Base-by-base conservation (phyloP, 805 yeast species). In the Diddensiella santjacobensis region DNA sequence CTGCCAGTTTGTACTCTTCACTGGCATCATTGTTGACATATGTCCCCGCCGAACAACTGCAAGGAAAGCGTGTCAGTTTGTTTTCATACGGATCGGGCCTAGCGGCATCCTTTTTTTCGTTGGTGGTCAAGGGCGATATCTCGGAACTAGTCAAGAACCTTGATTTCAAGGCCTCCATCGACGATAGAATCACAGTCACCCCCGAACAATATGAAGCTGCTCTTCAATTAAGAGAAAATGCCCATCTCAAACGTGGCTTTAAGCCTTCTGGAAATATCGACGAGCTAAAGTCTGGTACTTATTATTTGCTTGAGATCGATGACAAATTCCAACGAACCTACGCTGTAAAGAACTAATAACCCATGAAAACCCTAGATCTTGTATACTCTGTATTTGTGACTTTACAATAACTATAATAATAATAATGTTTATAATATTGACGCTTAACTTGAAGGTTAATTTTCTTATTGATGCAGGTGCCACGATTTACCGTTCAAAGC, bases 61-160 rank as follows among this genome's bases (percentile, higher is more conserved):
- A 83, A 68, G 79, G 78, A 60, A 87, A 89, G 75, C 81, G 96
- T 69, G 76, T 93, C 63, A 95, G 96, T 60, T 67, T 90, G 61
- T 93, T 90, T 75, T 93, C 99, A 18, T 93, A 93, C 70, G 99
- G 99, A 58, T 91, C 98, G 13, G 99, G 99, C 64, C 79, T 93
- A 54, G 99, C 99, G 40, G 78, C 98, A 15, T 80, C 96, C 35
- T 73, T 93, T 70, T 86, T 80, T 72, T 84, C 96, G 39, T 80
- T 83, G 56, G 78, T 72, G 54, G 87, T 93, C 53, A 78, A 75
- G 55, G 96, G 95, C 50, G 98, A 93, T 69, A 74, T 90, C 53
- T 71, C 84, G 23, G 58, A 75, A 52, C 84, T 90, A 56, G 78
- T 78, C 54, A 67, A 78, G 56, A 75, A 72, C 49, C 78, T 91